Conservation (phyloP, 179 eudicot species). For the Heliamphora pulchella region DNA sequence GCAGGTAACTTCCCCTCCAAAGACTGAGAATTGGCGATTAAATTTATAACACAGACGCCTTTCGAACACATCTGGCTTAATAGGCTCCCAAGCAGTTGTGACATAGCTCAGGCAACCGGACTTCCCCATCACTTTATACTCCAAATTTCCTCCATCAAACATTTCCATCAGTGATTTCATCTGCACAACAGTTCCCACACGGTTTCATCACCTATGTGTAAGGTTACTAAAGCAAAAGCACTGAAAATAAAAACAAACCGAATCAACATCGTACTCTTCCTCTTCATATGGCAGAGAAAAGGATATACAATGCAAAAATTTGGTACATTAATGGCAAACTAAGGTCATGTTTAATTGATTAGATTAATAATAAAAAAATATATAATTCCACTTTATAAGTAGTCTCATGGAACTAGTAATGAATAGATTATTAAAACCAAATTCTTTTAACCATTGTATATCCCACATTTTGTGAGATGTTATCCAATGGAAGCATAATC, state of each 20-base stretch:
- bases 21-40: conserved; percentile 55
- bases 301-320: not conserved
- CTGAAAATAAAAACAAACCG: not conserved
- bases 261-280: not conserved
- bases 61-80: conserved; percentile 46
- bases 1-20: conserved; percentile 72
- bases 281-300: not conserved
- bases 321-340: no score
- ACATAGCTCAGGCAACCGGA: conserved; percentile 58
- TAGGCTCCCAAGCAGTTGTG: conserved; percentile 55
- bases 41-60: conserved; percentile 59
- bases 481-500: no score
- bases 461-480: no score
- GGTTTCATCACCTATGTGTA: not conserved
- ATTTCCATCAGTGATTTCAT: conserved; percentile 50
- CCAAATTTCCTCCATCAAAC: conserved; percentile 70
- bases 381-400: no score
- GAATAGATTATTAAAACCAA: no score
- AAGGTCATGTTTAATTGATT: no score
- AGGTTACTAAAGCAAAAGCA: not conserved
- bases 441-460: no score
- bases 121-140: conserved; percentile 57
- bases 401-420: no score
- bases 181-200: conserved; percentile 29
- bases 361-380: no score